Base-by-base conservation (phyloP, 2,329 filamentous ascomycete species). In the Fonsecaea pedrosoi region DNA sequence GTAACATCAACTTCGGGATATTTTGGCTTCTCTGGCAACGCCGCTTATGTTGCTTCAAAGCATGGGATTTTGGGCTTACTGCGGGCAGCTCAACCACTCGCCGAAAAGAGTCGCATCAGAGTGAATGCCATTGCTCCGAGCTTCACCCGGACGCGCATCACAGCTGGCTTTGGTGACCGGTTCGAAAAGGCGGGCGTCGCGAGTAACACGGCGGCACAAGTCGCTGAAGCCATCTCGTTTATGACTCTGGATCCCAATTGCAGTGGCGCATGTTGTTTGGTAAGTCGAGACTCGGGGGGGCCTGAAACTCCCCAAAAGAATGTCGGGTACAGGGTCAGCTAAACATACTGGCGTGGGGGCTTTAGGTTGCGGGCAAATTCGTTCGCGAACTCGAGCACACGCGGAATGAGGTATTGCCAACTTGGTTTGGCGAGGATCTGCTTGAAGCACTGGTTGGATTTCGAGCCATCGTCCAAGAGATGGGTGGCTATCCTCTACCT, bases 51-150 rank as follows among this genome's bases (percentile, higher is more conserved):
- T 18, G 71, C 80, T 0, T 81, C 80, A 0, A 82, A 82, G 65
- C 80, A 82, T 54, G 80, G 78, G 1, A 73, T 81, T 2, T 72
- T 80, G 0, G 80, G 80, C 0, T 73, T 82, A 1, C 71, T 78
- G 5, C 76, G 80, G 1, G 73, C 77, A 4, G 78, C 77, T 13
- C 78, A 82, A 65, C 45, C 57, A 2, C 73, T 72, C 12, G 79
- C 81, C 0, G 67, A 72, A 1, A 70, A 75, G 53, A 74, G 78
- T 25, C 73, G 74, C 15, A 75, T 83, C 3, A 73, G 81, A 9
- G 76, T 80, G 21, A 84, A 84, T 69, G 80, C 78, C 4, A 74
- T 84, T 18, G 82, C 81, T 13, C 82, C 82, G 0, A 84, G 81
- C 73, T 78, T 82, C 12, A 84, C 82, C 9, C 9, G 30, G 18